Conservation (phyloP, 1,284 basidiomycete genomes). For the Moesziomyces sp. region DNA sequence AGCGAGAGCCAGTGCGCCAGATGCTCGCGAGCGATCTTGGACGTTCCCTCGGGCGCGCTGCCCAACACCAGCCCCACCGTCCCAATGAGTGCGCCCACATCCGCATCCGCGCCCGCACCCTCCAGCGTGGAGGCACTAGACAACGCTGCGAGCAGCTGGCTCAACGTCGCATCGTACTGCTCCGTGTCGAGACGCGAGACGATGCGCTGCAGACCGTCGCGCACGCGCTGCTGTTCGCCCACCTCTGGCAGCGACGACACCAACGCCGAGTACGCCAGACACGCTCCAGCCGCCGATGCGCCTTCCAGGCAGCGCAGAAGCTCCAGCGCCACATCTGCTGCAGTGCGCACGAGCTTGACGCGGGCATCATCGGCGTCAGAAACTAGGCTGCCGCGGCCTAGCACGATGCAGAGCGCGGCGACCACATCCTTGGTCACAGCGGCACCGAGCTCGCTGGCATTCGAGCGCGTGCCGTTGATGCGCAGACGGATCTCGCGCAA, state of each 20-base stretch:
- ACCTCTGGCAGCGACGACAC: slow-evolving; percentile 14
- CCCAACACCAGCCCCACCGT: slow-evolving; percentile 35
- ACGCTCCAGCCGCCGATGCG: not conserved
- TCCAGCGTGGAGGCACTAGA: slow-evolving; percentile 1
- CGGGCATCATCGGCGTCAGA: not conserved
- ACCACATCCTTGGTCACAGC: slow-evolving; percentile 5
- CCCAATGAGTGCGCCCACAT: slow-evolving; percentile 17
- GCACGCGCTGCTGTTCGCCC: slow-evolving; percentile 14
- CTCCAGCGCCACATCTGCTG: slow-evolving; percentile 23
- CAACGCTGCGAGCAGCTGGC: slow-evolving; percentile 6
- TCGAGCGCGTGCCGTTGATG: not conserved
- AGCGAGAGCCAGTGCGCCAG: slow-evolving; percentile 35
- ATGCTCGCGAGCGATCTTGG: slow-evolving; percentile 27
- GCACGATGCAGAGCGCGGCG: slow-evolving; percentile 6
- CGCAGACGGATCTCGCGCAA: slow-evolving; percentile 25
- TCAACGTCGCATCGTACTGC: slow-evolving; percentile 13
- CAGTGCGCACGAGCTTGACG: slow-evolving; percentile 4
- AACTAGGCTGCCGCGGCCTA: slow-evolving; percentile 1
- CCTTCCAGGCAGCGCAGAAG: slow-evolving; percentile 18
- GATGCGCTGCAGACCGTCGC: slow-evolving; percentile 21
- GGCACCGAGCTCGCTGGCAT: not conserved
- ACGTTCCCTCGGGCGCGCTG: slow-evolving; percentile 40
- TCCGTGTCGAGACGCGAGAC: slow-evolving; percentile 16
- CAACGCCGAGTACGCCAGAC: slow-evolving; percentile 16
- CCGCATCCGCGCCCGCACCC: slow-evolving; percentile 6